Evolutionary conservation across 805 yeast genomes (phyloP).

Genomic region (Cyberlindnera galapagoensis): DNA sequence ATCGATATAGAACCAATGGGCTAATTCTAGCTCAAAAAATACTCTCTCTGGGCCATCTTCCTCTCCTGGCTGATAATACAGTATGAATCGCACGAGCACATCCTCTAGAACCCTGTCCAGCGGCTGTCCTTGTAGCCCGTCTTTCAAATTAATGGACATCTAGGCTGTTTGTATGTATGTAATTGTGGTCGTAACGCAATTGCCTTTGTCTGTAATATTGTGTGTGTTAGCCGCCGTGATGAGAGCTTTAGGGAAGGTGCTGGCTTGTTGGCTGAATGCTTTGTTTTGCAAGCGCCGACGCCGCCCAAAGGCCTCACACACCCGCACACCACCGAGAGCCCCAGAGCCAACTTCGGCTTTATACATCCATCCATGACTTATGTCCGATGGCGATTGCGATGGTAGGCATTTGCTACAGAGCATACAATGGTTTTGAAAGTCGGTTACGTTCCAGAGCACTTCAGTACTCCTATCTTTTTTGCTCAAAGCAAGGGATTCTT

Average conservation of each 20-base stretch:
- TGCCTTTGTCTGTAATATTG: neutral
- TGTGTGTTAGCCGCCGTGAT: no score
- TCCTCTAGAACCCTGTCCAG: slow-evolving; percentile 77
- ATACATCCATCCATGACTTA: neutral
- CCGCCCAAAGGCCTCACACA: slow-evolving; percentile 1
- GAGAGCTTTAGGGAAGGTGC: no score
- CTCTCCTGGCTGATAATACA: slow-evolving; percentile 49
- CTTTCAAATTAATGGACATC: slow-evolving; percentile 56
- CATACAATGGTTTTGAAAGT: slow-evolving; percentile 40
- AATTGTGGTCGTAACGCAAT: neutral
- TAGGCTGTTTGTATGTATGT: slow-evolving; percentile 2
- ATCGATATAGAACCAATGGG: slow-evolving; percentile 96
- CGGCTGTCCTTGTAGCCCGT: slow-evolving; percentile 54
- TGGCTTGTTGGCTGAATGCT: no score
- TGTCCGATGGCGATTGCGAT: neutral
- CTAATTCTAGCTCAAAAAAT: slow-evolving; percentile 93
- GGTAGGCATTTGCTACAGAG: no score
- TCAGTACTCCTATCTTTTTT: slow-evolving; percentile 77
- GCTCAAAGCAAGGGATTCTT: slow-evolving; percentile 59
- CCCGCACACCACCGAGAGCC: slow-evolving; percentile 12
- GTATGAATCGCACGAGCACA: slow-evolving; percentile 78
- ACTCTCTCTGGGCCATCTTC: slow-evolving; percentile 47
- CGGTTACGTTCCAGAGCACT: slow-evolving; percentile 90
- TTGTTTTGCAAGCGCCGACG: no score
- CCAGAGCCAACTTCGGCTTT: no score